phyloP scores from a whole-genome alignment of 2,329 filamentous ascomycete genomes.

The Exophiala phaeomuriformis region DNA sequence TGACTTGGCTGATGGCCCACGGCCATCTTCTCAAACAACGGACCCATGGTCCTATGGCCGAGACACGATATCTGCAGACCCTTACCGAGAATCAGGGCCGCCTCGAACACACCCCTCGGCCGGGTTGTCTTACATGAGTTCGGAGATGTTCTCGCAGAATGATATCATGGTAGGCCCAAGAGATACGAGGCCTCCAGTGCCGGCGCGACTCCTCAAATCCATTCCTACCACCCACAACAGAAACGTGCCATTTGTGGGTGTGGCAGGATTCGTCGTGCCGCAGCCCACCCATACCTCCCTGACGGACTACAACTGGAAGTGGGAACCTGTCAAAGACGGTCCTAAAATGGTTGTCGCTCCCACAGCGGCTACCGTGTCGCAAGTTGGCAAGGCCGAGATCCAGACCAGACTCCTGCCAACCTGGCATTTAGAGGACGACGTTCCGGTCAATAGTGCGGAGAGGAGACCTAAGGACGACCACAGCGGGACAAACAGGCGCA shows the following conservation, averaged over 20 bases:
- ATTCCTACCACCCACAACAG: constrained; percentile 12
- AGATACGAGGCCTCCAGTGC: constrained; percentile 43
- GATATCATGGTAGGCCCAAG: constrained; percentile 57
- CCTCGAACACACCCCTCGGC: constrained; percentile 59
- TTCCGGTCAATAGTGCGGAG: constrained; percentile 13
- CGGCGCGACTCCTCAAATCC: constrained; percentile 48
- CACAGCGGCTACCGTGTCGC: constrained; percentile 11
- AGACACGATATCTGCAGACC: constrained; percentile 29
- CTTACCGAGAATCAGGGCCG: constrained; percentile 44
- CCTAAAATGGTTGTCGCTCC: constrained; percentile 20
- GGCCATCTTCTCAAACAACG: constrained; percentile 29
- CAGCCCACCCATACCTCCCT: constrained; percentile 1
- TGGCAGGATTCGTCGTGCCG: constrained; percentile 25
- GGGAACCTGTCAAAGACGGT: constrained; percentile 18
- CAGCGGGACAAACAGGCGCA: not conserved
- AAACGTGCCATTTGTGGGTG: constrained; percentile 16
- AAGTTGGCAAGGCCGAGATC: constrained; percentile 21
- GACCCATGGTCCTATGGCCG: constrained; percentile 24
- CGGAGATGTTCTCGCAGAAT: constrained; percentile 49
- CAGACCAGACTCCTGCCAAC: constrained; percentile 7
- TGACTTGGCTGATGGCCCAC: constrained; percentile 46
- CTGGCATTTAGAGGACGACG: constrained; percentile 18
- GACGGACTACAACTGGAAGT: constrained; percentile 13
- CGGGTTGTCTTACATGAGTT: constrained; percentile 55
- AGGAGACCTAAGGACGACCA: not conserved